phyloP scores from a whole-genome alignment of 225 moss, liverwort and hornwort genomes.

The Thuidium tamariscinum region DNA sequence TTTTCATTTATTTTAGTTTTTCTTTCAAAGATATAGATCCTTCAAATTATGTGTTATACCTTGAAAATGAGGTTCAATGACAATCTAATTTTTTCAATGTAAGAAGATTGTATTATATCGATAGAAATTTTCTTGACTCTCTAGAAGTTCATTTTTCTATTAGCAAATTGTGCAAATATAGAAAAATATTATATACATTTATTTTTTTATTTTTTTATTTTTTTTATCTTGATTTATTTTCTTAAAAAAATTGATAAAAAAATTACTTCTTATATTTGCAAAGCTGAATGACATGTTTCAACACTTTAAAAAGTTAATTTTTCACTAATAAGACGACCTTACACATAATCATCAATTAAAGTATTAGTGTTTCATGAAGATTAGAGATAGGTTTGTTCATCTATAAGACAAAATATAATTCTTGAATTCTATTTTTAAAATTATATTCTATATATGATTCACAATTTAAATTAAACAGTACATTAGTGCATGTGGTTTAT shows the following conservation, averaged over 20 bases:
- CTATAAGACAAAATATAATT: neutral
- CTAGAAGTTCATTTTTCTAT: too few relatives aligned
- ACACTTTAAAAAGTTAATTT: too few relatives aligned
- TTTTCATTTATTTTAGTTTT: neutral
- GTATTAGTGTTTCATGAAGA: neutral
- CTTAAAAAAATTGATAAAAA: too few relatives aligned
- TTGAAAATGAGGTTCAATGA: neutral
- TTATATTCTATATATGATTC: neutral
- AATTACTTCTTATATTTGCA: too few relatives aligned
- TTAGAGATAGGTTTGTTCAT: neutral
- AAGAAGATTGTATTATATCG: neutral
- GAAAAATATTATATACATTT: too few relatives aligned
- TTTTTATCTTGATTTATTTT: too few relatives aligned
- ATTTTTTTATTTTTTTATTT: too few relatives aligned
- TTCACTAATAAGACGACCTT: rapidly evolving
- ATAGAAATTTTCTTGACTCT: too few relatives aligned
- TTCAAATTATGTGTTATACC: neutral
- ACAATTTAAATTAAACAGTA: neutral
- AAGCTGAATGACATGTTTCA: too few relatives aligned
- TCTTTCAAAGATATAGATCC: neutral
- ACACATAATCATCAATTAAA: neutral
- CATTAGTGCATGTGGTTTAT: neutral
- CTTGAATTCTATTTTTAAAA: too few relatives aligned
- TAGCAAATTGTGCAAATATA: too few relatives aligned
- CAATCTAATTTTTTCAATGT: neutral